Percentiles rank a stretch among this genome's conserved stretches.
phyloP scores from a whole-genome alignment of 331 rosid genomes.

The Malus hybrid region DNA sequence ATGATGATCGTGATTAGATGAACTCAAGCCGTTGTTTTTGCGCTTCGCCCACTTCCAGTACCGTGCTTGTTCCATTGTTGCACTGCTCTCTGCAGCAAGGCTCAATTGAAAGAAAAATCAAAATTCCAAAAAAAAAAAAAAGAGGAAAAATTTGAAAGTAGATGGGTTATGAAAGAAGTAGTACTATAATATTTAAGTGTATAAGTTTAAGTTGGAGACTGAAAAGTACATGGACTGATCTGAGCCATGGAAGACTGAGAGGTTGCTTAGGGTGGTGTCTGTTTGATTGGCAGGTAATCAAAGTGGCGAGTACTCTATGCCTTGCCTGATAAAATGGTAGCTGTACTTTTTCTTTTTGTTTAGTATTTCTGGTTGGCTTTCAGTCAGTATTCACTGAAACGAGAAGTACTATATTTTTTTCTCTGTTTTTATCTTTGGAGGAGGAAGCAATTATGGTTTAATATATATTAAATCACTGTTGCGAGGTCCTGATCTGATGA shows the following conservation, averaged over 20 bases:
- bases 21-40: slow-evolving; percentile 27
- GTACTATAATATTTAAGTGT: not conserved
- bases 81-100: not conserved
- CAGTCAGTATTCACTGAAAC: slow-evolving; percentile 11
- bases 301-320: slow-evolving; percentile 1
- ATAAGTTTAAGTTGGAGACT: slow-evolving; percentile 7
- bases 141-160: not conserved
- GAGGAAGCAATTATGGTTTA: slow-evolving; percentile 15
- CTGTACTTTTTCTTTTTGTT: slow-evolving; percentile 2
- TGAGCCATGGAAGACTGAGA: not conserved
- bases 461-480: slow-evolving; percentile 16
- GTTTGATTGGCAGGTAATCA: slow-evolving; percentile 21
- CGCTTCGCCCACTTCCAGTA: slow-evolving; percentile 61
- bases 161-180: not conserved
- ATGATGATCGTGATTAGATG: slow-evolving; percentile 1
- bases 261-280: slow-evolving; percentile 19
- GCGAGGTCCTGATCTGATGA: slow-evolving; percentile 34
- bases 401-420: not conserved
- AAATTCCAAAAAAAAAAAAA: not conserved
- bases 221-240: slow-evolving; percentile 19
- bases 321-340: slow-evolving; percentile 27
- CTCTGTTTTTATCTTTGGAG: slow-evolving; percentile 11
- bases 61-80: slow-evolving; percentile 61
- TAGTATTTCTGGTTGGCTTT: slow-evolving; percentile 31
- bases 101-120: not conserved